phyloP scores from a whole-genome alignment of 495 filamentous ascomycete species.

The Xylaria nigripes region DNA sequence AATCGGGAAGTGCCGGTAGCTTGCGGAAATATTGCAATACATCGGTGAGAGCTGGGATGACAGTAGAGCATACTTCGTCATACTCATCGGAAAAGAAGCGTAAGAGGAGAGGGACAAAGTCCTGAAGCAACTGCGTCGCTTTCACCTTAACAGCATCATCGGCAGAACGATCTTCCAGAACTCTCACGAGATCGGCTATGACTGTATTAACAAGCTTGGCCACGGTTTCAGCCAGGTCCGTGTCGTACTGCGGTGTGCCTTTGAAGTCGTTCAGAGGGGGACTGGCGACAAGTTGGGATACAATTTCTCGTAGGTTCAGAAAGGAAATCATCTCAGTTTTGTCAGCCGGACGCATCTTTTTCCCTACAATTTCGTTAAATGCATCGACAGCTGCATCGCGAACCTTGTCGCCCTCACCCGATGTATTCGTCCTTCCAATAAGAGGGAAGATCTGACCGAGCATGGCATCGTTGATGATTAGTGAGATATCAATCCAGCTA shows the following conservation, averaged over 20 bases:
- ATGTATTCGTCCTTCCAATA: constrained; percentile 48
- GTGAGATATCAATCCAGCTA: constrained; percentile 91
- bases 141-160: constrained; percentile 48
- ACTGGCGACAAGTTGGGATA: constrained; percentile 72
- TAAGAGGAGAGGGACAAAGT: constrained; percentile 75
- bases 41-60: constrained; percentile 85
- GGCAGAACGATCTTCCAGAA: constrained; percentile 48
- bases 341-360: constrained; percentile 91
- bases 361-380: constrained; percentile 89
- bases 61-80: constrained; percentile 91
- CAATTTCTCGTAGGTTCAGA: constrained; percentile 73
- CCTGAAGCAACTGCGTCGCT: constrained; percentile 67
- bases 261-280: constrained; percentile 68
- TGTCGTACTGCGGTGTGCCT: constrained; percentile 79
- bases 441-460: constrained; percentile 75
- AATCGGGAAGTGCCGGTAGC: constrained; percentile 53
- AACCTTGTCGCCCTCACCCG: constrained; percentile 56
- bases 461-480: constrained; percentile 83
- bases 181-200: constrained; percentile 74
- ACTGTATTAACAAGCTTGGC: constrained; percentile 93
- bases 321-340: constrained; percentile 91
- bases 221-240: constrained; percentile 85
- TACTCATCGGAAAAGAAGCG: constrained; percentile 96
- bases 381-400: constrained; percentile 84
- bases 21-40: constrained; percentile 82